Evolutionary conservation across 2,329 filamentous ascomycete species (phyloP), one percentile per base, ranked within the genome.

Genomic region (Pseudogymnoascus sp.): DNA sequence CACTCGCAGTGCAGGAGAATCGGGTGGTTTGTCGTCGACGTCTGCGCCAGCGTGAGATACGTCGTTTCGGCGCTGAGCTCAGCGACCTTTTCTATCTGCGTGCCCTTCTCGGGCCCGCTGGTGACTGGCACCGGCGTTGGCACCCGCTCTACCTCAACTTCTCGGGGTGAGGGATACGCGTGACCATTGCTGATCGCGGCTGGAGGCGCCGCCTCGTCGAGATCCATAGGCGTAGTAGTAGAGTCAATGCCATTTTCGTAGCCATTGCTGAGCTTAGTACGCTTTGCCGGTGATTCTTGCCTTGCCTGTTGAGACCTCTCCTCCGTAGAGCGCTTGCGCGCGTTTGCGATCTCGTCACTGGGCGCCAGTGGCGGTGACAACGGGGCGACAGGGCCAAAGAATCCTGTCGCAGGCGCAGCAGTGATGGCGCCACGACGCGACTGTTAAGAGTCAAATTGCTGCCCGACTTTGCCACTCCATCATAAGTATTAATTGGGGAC

Each of bases 1-100:
- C 84, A 88, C 79, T 86, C 83, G 80, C 84, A 87, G 75, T 86
- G 84, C 77, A 87, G 79, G 75, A 87, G 76, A 70, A 86, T 80
- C 72, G 84, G 83, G 75, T 79, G 78, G 70, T 80, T 82, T 68
- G 71, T 74, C 67, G 73, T 70, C 66, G 71, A 70, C 64, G 73
- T 70, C 37, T 73, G 71, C 47, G 75, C 71, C 67, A 87, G 77
- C 67, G 81, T 82, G 65, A 88, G 78, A 71, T 85, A 87, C 31
- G 79, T 82, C n/a, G 84, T 87, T 66, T 82, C 79, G 28, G 79
- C 76, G 56, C 79, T 78, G 62, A 88, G 78, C 69, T 87, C 84
- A 68, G 82, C 78, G 63, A 85, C 82, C 70, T 86, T 86, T 63
- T 86, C 84, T 60, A 85, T 77, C 72, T 87, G 85, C 8, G 84